A percentile compares a stretch with the other conserved stretches of the same genome.
phyloP scores from a whole-genome alignment of 2,329 filamentous ascomycete genomes.

The Neopestalotiopsis sp. region DNA sequence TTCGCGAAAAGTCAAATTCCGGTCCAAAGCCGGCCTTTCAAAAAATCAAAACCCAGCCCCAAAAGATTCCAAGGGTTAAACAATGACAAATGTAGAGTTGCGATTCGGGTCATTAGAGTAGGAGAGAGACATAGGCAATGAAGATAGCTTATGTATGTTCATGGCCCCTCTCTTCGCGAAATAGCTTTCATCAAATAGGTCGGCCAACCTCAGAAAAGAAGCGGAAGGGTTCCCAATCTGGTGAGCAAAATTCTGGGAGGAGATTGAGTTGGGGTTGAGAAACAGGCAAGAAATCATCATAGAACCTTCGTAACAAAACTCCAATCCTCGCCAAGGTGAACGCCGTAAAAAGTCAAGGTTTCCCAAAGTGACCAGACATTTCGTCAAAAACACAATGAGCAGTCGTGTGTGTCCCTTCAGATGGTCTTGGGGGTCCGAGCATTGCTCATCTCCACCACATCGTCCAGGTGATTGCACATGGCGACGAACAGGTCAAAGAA shows the following conservation, averaged over 20 bases:
- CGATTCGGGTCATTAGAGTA: constrained; percentile 37
- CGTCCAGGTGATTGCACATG: constrained; percentile 98
- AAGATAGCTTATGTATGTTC: constrained; percentile 34
- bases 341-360: constrained; percentile 21
- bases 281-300: constrained; percentile 36
- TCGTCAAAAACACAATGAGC: constrained; percentile 16
- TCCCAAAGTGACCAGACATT: constrained; percentile 18
- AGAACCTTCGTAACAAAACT: constrained; percentile 23
- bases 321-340: constrained; percentile 23
- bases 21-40: not conserved
- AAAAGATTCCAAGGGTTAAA: constrained; percentile 26
- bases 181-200: constrained; percentile 48
- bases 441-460: constrained; percentile 86
- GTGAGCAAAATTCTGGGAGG: constrained; percentile 41
- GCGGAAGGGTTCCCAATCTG: constrained; percentile 59
- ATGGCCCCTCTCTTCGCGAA: constrained; percentile 39
- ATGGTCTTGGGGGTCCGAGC: constrained; percentile 64
- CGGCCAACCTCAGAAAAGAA: constrained; percentile 57
- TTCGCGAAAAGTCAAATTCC: not conserved
- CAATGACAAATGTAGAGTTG: constrained; percentile 29
- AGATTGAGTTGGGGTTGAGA: constrained; percentile 43
- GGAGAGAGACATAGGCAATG: constrained; percentile 31
- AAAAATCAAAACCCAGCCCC: constrained; percentile 19
- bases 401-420: constrained; percentile 42
- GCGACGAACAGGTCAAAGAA: constrained; percentile 99